A percentile compares a stretch with the other conserved stretches of the same genome.
These are phyloP conservation scores for Citrus unshiu DNA, from an alignment of 345 rosid species.

Conservation along the genomic window DNA sequence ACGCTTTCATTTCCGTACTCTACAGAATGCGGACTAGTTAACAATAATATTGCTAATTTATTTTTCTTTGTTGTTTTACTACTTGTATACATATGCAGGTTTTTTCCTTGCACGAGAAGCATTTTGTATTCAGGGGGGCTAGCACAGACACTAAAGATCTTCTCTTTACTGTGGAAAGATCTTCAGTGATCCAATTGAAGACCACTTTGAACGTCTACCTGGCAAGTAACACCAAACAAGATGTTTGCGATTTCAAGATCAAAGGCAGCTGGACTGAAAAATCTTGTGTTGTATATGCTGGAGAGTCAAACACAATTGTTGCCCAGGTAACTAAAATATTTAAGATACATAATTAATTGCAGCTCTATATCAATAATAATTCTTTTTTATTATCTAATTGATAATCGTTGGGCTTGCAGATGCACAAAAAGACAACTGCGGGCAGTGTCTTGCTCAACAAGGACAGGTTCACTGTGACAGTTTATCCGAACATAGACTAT, in stretches of 20 bases:
- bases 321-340: conserved; percentile 35
- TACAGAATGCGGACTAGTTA: neutral
- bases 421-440: conserved; percentile 18
- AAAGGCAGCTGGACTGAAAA: conserved; percentile 41
- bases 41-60: neutral
- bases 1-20: neutral
- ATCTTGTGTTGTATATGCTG: conserved; percentile 42
- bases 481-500: conserved; percentile 23
- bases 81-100: neutral
- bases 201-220: conserved; percentile 41
- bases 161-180: conserved; percentile 32
- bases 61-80: neutral
- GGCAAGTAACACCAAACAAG: conserved; percentile 36
- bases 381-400: neutral
- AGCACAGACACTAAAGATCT: conserved; percentile 36
- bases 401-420: conserved; percentile 5
- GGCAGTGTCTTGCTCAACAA: conserved; percentile 10
- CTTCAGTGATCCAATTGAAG: conserved; percentile 39
- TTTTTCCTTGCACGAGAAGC: conserved; percentile 38
- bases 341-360: too few relatives aligned
- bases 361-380: too few relatives aligned
- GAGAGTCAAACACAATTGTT: conserved; percentile 34
- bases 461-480: conserved; percentile 27
- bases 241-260: conserved; percentile 37
- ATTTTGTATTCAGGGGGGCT: conserved; percentile 46